Conservation (phyloP, 2,329 filamentous ascomycete genomes). For the Aureobasidium mangrovei region DNA sequence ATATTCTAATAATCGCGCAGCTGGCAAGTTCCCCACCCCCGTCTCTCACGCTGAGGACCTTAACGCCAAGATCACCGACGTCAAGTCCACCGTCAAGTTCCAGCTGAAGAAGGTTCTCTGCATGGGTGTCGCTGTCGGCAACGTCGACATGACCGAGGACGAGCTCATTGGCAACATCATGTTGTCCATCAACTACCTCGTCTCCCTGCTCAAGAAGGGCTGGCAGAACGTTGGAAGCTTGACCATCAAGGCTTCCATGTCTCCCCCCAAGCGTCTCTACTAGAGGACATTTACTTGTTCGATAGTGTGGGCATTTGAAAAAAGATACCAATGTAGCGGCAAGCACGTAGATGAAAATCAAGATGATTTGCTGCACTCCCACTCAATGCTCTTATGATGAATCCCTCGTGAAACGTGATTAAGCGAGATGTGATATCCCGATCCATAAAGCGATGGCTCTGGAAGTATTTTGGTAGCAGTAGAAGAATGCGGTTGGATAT, state of each 20-base stretch:
- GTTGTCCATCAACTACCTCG: slow-evolving; percentile 99
- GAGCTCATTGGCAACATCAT: slow-evolving; percentile 98
- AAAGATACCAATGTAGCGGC: background rate
- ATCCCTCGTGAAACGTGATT: background rate
- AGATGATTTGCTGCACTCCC: slow-evolving; percentile 4
- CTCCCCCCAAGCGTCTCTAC: slow-evolving; percentile 94
- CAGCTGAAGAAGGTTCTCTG: slow-evolving; percentile 99
- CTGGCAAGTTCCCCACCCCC: slow-evolving; percentile 98
- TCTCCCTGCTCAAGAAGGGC: slow-evolving; percentile 99
- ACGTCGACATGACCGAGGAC: slow-evolving; percentile 93
- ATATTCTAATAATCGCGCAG: slow-evolving; percentile 41
- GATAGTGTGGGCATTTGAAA: background rate
- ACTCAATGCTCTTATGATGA: background rate
- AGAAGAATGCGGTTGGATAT: no score
- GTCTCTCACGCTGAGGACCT: slow-evolving; percentile 96
- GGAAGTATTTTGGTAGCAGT: background rate
- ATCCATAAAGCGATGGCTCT: background rate
- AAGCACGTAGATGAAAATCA: slow-evolving; percentile 11
- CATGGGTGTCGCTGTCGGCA: slow-evolving; percentile 98
- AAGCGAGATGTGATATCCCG: background rate
- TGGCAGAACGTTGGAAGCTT: slow-evolving; percentile 99
- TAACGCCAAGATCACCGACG: slow-evolving; percentile 89
- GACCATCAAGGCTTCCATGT: slow-evolving; percentile 99
- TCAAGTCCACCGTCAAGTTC: slow-evolving; percentile 99
- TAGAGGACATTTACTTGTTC: slow-evolving; percentile 42